These are phyloP conservation scores for Ilyonectria destructans DNA, from an alignment of 2,329 filamentous ascomycete genomes.

Conservation along the genomic window DNA sequence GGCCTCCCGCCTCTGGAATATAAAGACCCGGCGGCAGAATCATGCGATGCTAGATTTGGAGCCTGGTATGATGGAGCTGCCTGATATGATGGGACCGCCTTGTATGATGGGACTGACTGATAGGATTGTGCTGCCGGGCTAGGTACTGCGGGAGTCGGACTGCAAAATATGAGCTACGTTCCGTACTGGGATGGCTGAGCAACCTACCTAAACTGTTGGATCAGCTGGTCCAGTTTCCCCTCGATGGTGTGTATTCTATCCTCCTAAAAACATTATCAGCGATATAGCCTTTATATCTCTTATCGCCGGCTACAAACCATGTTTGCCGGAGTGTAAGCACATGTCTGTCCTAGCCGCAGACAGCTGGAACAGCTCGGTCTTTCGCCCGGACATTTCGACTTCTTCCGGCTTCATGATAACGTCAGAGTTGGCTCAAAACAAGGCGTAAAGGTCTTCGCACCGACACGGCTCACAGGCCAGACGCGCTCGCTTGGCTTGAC, in stretches of 20 bases:
- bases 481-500: neutral
- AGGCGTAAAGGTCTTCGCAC: neutral
- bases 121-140: neutral
- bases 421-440: neutral
- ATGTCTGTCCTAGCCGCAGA: slow-evolving; percentile 34
- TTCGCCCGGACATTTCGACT: slow-evolving; percentile 44
- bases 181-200: neutral
- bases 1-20: neutral
- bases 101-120: neutral
- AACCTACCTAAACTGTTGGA: slow-evolving; percentile 39
- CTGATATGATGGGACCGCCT: neutral
- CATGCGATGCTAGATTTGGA: neutral
- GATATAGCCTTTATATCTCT: neutral
- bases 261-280: slow-evolving; percentile 42
- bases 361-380: slow-evolving; percentile 42
- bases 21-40: neutral
- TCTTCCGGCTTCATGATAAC: slow-evolving; percentile 36
- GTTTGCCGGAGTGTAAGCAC: slow-evolving; percentile 19
- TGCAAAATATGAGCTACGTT: neutral
- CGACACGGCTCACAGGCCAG: neutral
- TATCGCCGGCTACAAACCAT: slow-evolving; percentile 30
- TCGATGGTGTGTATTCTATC: slow-evolving; percentile 54
- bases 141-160: slow-evolving; percentile 5
- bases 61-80: neutral
- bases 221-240: slow-evolving; percentile 44